Evolutionary conservation across 2,329 filamentous ascomycete species (phyloP), one percentile per base, ranked within the genome.

Genomic region (Westerdykella ornata): DNA sequence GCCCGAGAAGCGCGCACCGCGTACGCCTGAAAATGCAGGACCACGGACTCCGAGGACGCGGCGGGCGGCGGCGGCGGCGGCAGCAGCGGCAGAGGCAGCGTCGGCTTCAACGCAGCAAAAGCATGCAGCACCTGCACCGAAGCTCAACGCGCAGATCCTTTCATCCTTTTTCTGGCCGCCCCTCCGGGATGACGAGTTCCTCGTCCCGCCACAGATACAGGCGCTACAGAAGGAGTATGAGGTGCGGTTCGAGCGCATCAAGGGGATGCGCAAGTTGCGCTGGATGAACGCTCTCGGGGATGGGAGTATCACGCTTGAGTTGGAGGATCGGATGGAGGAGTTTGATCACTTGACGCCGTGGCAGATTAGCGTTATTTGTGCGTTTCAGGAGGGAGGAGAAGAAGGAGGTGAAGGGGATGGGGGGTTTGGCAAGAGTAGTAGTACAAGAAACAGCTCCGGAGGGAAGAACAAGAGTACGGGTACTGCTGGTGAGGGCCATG

Each of bases 141-240:
- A 46, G 11, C 79, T 86, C 39, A 83, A 89, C 54, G 81, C 88
- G 20, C 89, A 92, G 60, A 90, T 97, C 38, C 72, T 97, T 4
- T 96, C 89, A 1, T 80, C 88, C 16, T 81, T 95, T 47, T 98
- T 94, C 72, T 98, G 92, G 92, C 92, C 92, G 0, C 77, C 81
- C 8, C 72, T 95, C 16, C 78, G 85, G 37, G 77, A 81, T 45
- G 83, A 87, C 42, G 71, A 73, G 2, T 88, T 88, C 59, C 62
- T 69, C 16, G 70, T 88, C 3, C 86, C 86, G 1, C 45, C 64
- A 0, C 69, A 72, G 2, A 76, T 88, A 15, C 52, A 62, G 5
- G 65, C 74, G 3, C 69, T 85, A 20, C 86, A 94, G 61, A 68
- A 76, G 37, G 73, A 70, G 36, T 97, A 95, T 63, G 82, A 84